A percentile compares a stretch with the other conserved stretches of the same genome.
Evolutionary conservation across 805 yeast species (phyloP).

Genomic region (Myxozyma kluyveri): DNA sequence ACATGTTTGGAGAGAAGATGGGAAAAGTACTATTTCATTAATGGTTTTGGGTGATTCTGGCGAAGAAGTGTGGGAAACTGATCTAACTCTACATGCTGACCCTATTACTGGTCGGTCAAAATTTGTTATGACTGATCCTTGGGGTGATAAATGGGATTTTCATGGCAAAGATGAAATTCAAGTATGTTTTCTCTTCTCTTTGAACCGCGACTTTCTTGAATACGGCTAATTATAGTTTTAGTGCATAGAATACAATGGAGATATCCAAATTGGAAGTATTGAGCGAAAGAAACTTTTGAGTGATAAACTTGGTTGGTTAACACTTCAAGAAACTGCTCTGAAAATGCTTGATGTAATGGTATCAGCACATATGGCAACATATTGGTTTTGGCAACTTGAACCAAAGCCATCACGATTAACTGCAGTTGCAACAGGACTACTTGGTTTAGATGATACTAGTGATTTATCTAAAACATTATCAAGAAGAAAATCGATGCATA

Average conservation of each 20-base stretch:
- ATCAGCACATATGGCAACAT: slow-evolving; percentile 18
- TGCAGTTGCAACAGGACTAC: slow-evolving; percentile 20
- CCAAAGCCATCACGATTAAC: slow-evolving; percentile 13
- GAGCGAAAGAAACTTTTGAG: slow-evolving; percentile 8
- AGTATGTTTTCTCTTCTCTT: background rate
- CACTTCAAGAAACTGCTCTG: slow-evolving; percentile 12
- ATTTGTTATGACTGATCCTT: slow-evolving; percentile 23
- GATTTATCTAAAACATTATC: no score
- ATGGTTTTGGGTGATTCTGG: slow-evolving; percentile 16
- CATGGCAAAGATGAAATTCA: slow-evolving; percentile 15
- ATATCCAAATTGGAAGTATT: slow-evolving; percentile 5
- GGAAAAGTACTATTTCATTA: slow-evolving; percentile 18
- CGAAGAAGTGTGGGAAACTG: slow-evolving; percentile 11
- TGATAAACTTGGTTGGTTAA: slow-evolving; percentile 23
- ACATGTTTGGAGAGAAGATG: slow-evolving; percentile 19
- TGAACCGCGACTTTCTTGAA: background rate
- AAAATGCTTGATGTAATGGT: slow-evolving; percentile 27
- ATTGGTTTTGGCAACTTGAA: slow-evolving; percentile 22
- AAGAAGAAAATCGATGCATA: background rate
- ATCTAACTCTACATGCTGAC: slow-evolving; percentile 9
- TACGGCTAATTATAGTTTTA: background rate
- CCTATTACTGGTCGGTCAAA: slow-evolving; percentile 14
- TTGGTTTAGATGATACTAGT: slow-evolving; percentile 3
- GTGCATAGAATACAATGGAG: slow-evolving; percentile 7
- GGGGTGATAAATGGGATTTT: slow-evolving; percentile 16